These are phyloP conservation scores for Ceratobasidium sp. DNA, from an alignment of 1,284 basidiomycete genomes.

Conservation along the genomic window DNA sequence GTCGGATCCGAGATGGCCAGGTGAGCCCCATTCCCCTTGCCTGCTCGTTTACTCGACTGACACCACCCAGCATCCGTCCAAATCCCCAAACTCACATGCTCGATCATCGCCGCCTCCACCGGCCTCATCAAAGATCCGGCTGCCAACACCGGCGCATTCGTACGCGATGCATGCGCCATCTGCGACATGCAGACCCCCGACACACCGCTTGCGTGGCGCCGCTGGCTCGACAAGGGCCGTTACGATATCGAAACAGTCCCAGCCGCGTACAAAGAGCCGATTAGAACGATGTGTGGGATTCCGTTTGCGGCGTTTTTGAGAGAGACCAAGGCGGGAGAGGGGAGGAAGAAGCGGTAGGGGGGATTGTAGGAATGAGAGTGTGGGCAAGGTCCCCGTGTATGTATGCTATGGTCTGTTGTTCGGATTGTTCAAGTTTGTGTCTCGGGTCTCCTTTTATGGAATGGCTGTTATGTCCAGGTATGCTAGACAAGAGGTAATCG, in stretches of 20 bases:
- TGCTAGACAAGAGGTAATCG: no score
- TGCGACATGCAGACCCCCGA: background rate
- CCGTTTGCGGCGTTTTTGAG: slow-evolving; percentile 15
- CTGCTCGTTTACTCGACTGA: background rate
- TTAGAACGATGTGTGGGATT: background rate
- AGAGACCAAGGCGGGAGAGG: background rate
- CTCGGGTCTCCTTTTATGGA: no score
- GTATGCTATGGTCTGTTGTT: no score
- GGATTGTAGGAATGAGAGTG: background rate
- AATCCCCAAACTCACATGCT: background rate
- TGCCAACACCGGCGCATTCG: background rate
- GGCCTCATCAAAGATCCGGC: background rate
- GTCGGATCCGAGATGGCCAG: background rate
- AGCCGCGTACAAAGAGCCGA: background rate
- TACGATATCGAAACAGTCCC: background rate
- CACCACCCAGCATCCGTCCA: background rate
- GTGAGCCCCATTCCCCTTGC: background rate
- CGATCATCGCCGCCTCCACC: background rate
- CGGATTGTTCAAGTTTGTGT: no score
- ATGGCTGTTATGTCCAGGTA: no score
- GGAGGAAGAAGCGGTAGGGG: background rate
- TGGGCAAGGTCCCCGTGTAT: background rate
- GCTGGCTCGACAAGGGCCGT: background rate
- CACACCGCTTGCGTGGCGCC: background rate
- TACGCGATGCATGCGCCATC: background rate